phyloP scores from a whole-genome alignment of 306 rosid species.

The Aeschynomene evenia region DNA sequence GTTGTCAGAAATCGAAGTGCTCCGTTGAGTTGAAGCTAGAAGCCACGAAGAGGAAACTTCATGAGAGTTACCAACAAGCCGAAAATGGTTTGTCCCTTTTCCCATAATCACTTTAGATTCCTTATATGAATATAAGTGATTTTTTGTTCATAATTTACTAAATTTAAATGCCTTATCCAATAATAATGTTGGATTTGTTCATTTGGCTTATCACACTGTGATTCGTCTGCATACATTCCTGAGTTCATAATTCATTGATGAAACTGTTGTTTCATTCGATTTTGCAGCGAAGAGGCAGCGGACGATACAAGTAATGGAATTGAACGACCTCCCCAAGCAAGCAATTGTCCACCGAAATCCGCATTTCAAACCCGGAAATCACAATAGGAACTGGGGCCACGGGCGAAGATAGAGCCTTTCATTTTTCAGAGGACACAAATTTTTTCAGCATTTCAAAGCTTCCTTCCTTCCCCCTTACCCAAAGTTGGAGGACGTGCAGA shows the following conservation, averaged over 20 bases:
- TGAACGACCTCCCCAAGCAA: constrained; percentile 88
- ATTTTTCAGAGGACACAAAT: not conserved
- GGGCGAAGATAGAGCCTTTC: constrained; percentile 48
- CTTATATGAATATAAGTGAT: not conserved
- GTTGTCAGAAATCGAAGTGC: constrained; percentile 48
- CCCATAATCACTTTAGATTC: not conserved
- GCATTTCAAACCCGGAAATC: constrained; percentile 56
- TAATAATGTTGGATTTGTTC: not conserved
- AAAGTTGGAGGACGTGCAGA: constrained; percentile 32
- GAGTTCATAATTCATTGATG: constrained; percentile 16
- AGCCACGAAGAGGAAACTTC: constrained; percentile 95
- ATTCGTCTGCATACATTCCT: not conserved
- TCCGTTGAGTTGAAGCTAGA: constrained; percentile 79
- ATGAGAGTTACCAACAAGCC: constrained; percentile 89
- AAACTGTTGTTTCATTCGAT: constrained; percentile 11
- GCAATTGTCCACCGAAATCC: constrained; percentile 51
- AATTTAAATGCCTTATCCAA: not conserved
- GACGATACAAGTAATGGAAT: constrained; percentile 89
- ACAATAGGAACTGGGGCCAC: constrained; percentile 56
- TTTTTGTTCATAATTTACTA: not conserved
- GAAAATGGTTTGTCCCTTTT: constrained; percentile 64
- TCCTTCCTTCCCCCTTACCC: constrained; percentile 11
- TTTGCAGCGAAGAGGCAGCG: constrained; percentile 87
- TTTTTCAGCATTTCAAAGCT: constrained; percentile 6
- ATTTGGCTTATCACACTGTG: constrained; percentile 1